Base-by-base conservation (phyloP, 352 stramenopile genomes). In the Phytophthora pluvialis region DNA sequence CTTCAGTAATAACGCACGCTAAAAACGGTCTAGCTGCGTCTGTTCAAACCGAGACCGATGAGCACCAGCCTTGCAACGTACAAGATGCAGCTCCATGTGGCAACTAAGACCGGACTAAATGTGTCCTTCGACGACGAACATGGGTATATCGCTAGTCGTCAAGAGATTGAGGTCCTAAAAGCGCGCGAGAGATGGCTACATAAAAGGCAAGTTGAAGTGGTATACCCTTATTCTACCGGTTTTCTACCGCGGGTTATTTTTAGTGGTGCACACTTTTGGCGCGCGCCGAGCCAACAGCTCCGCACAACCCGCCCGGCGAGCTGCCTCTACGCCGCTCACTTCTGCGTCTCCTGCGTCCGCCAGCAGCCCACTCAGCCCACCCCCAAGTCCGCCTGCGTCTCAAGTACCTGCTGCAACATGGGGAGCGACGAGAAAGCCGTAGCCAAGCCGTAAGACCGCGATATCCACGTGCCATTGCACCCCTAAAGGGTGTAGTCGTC, bases 371-470 rank as follows among this genome's bases (percentile, higher is more conserved):
- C 31, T 8, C n/a, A 53, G 18, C 44, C 21, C 29, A 49, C 8
- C 18, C n/a, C 18, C 43, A 58, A 47, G 25, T 36, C 39, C 35
- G 15, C 18, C 32, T 12, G 5, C 46, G 7, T 54, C 42, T 57
- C 2, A 26, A 66, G n/a, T 45, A 45, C 36, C 48, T 53, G 18
- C 25, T 57, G 11, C 42, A 73, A 21, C 42, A 82, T 82, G 74
- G 54, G 59, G 15, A 78, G 70, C 63, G 62, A 74, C 39, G 67
- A 79, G 28, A 79, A 77, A 64, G 31, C 60, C 12, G 67, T 63
- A 38, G 43, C 43, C 61, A 87, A 84, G 64, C 52, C 73, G 78
- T 87, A 73, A 50, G 78, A 8, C 0, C 25, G 4, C 47, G 9
- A 35, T 49, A 18, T 50, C 32, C 11, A 32, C 10, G 38, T 3